phyloP scores from a whole-genome alignment of 176 grass and related monocot species.

The Triticum urartu region DNA sequence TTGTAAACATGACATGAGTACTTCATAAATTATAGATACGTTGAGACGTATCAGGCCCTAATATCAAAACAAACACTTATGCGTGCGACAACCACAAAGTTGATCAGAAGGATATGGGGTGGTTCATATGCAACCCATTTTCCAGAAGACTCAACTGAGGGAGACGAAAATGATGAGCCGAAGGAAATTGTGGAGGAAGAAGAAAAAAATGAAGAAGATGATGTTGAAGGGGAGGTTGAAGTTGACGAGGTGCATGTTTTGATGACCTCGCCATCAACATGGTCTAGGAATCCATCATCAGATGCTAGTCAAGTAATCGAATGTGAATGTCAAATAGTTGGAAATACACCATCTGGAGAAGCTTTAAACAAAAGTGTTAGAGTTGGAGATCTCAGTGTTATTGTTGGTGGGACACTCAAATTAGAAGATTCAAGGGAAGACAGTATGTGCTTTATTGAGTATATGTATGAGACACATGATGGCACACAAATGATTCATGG shows the following conservation, averaged over 20 bases:
- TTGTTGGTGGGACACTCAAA: constrained; percentile 19
- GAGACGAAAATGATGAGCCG: constrained; percentile 30
- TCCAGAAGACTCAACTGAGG: constrained; percentile 48
- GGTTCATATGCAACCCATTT: constrained; percentile 55
- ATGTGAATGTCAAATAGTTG: constrained; percentile 43
- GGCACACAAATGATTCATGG: too few species aligned
- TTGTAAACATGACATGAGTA: too few species aligned
- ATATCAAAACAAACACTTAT: constrained; percentile 50
- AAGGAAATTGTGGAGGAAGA: constrained; percentile 51
- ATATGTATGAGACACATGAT: too few species aligned
- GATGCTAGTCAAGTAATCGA: constrained; percentile 12
- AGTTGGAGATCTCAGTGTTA: neutral
- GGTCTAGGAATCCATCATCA: constrained; percentile 17
- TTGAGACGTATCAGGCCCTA: neutral
- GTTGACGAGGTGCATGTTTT: constrained; percentile 13
- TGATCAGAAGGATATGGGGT: constrained; percentile 64
- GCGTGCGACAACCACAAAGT: constrained; percentile 68
- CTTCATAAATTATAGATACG: too few species aligned
- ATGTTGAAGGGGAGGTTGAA: constrained; percentile 45
- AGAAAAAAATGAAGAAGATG: constrained; percentile 62
- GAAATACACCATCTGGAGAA: constrained; percentile 39
- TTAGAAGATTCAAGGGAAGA: constrained; percentile 44
- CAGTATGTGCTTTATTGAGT: neutral
- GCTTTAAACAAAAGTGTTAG: too few species aligned
- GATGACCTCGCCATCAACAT: constrained; percentile 22